phyloP scores from a whole-genome alignment of 768 basidiomycete species.

The Lentinus tigrinus region DNA sequence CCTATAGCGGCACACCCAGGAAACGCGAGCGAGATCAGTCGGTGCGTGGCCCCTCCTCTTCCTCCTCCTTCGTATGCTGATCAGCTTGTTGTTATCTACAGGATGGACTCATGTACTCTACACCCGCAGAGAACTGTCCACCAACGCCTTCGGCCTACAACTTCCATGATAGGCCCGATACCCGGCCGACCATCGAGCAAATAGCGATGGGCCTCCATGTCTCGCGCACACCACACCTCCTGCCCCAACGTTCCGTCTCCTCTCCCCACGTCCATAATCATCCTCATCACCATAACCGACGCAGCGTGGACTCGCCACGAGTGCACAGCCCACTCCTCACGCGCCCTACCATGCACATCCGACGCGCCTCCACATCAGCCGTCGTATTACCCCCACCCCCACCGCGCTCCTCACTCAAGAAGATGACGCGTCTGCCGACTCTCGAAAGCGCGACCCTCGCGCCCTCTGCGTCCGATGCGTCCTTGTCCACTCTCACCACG shows the following conservation, averaged over 20 bases:
- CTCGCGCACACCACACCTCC: conserved; percentile 72
- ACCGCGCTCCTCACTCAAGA: conserved; percentile 65
- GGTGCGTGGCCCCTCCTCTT: conserved; percentile 7
- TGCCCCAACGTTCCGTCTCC: conserved; percentile 31
- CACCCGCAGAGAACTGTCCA: conserved; percentile 24
- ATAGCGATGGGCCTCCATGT: conserved; percentile 81
- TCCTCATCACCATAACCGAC: neutral
- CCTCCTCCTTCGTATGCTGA: neutral
- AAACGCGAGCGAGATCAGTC: conserved; percentile 16
- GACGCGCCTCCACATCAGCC: conserved; percentile 18
- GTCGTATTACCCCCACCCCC: conserved; percentile 45
- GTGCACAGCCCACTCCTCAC: conserved; percentile 11
- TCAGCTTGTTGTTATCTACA: neutral
- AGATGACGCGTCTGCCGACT: conserved; percentile 39
- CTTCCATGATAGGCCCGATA: conserved; percentile 36
- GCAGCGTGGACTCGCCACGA: conserved; percentile 1
- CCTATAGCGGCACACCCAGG: conserved; percentile 15
- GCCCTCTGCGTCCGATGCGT: conserved; percentile 37
- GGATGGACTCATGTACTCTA: conserved; percentile 26
- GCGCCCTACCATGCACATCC: conserved; percentile 10
- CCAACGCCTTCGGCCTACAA: conserved; percentile 29
- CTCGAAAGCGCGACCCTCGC: conserved; percentile 31
- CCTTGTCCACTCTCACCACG: conserved; percentile 42
- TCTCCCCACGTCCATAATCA: neutral
- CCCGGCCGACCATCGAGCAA: conserved; percentile 65